A percentile compares a stretch with the other conserved stretches of the same genome.
phyloP scores from a whole-genome alignment of 1,139 yeast genomes.

The Petasospora rhodanensis region DNA sequence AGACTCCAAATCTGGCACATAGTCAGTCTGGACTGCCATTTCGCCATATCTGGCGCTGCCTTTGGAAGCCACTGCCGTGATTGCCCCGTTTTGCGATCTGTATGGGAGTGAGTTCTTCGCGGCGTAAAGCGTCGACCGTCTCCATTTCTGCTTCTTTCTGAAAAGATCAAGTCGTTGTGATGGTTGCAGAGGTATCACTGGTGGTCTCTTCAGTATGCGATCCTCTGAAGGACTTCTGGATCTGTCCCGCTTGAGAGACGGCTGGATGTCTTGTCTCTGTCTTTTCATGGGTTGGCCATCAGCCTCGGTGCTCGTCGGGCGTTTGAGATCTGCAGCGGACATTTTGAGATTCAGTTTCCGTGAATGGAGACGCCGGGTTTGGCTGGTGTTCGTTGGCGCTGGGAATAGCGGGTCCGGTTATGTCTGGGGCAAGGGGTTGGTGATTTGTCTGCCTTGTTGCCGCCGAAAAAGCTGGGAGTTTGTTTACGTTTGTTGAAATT shows the following conservation, averaged over 20 bases:
- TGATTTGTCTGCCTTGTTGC: too few species aligned
- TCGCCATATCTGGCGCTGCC: constrained; percentile 6
- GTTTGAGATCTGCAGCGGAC: constrained; percentile 9
- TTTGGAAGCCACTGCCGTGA: constrained; percentile 1
- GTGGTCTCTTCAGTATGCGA: constrained; percentile 17
- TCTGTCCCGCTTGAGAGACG: constrained; percentile 6
- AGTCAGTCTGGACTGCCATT: constrained; percentile 15
- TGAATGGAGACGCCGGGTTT: too few species aligned
- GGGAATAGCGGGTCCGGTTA: too few species aligned
- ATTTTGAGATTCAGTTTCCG: too few species aligned
- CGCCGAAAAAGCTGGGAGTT: too few species aligned
- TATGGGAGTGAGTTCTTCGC: constrained; percentile 10
- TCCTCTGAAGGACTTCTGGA: constrained; percentile 5
- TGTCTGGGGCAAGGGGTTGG: too few species aligned
- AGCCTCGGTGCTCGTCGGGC: constrained; percentile 1
- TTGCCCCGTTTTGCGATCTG: background rate
- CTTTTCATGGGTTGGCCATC: constrained; percentile 4
- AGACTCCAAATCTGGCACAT: constrained; percentile 18
- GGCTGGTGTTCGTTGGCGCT: too few species aligned
- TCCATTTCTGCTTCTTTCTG: constrained; percentile 24
- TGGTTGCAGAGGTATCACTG: constrained; percentile 24
- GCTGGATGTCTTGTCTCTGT: constrained; percentile 1
- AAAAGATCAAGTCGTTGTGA: constrained; percentile 22
- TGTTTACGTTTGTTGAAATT: too few species aligned
- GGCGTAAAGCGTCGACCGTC: constrained; percentile 22